Percentiles rank a stretch among this genome's conserved stretches.
Conservation (phyloP, 352 stramenopile species). For the Globisporangium mamillatum region DNA sequence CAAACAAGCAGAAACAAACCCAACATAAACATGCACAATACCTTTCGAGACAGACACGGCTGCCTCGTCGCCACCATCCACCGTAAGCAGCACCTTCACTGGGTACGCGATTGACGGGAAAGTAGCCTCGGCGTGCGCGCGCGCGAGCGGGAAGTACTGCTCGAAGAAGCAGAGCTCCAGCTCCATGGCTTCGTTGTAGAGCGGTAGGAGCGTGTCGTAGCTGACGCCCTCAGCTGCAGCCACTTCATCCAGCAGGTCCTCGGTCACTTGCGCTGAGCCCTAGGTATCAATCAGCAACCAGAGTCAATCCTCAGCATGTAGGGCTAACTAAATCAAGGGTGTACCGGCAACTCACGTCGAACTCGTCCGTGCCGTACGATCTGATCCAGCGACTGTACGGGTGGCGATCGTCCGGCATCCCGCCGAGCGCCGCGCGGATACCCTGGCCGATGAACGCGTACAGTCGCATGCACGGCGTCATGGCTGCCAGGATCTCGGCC, state of each 20-base stretch:
- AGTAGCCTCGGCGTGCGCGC: slow-evolving; percentile 11
- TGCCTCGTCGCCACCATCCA: slow-evolving; percentile 2
- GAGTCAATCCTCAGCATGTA: neutral
- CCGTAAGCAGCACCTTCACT: slow-evolving; percentile 19
- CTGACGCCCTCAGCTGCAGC: slow-evolving; percentile 21
- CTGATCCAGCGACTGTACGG: slow-evolving; percentile 53
- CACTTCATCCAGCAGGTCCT: slow-evolving; percentile 37
- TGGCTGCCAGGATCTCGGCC: slow-evolving; percentile 44
- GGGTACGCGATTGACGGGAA: slow-evolving; percentile 3
- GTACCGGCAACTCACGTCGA: slow-evolving; percentile 22
- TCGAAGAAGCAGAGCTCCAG: slow-evolving; percentile 61
- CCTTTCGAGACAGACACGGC: slow-evolving; percentile 10
- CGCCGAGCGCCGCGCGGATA: slow-evolving; percentile 22
- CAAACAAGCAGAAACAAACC: slow-evolving; percentile 6
- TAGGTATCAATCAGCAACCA: neutral
- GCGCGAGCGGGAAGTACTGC: slow-evolving; percentile 32
- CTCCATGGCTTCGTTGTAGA: slow-evolving; percentile 53
- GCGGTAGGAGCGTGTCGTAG: slow-evolving; percentile 26
- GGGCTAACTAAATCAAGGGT: neutral
- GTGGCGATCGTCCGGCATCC: neutral
- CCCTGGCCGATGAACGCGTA: slow-evolving; percentile 45
- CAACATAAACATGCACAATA: slow-evolving; percentile 12
- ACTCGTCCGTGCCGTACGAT: slow-evolving; percentile 38
- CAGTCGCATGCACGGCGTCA: slow-evolving; percentile 51
- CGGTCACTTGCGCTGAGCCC: slow-evolving; percentile 23